phyloP scores from a whole-genome alignment of 2,329 filamentous ascomycete genomes.

The Acrodontium crateriforme region DNA sequence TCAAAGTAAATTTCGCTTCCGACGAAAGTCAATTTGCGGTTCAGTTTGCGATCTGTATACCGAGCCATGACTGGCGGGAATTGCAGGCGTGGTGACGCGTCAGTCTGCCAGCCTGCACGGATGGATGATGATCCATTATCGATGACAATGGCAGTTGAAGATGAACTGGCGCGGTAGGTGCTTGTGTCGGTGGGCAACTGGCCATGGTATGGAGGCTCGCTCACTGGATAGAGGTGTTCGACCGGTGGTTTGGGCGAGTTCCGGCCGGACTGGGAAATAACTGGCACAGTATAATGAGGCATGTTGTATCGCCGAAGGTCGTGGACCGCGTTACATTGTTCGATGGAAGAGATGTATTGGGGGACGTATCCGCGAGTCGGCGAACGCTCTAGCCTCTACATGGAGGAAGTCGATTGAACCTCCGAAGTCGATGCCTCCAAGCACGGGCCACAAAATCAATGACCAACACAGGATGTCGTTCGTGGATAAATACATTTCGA shows the following conservation, averaged over 20 bases:
- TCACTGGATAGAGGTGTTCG: slow-evolving; percentile 36
- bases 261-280: slow-evolving; percentile 14
- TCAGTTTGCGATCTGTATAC: slow-evolving; percentile 86
- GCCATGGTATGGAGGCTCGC: slow-evolving; percentile 48
- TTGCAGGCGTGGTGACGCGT: slow-evolving; percentile 62
- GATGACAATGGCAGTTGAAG: slow-evolving; percentile 71
- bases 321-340: too few relatives aligned
- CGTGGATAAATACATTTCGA: too few relatives aligned
- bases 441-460: too few relatives aligned
- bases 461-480: too few relatives aligned
- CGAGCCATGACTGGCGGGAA: slow-evolving; percentile 86
- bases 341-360: too few relatives aligned
- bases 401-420: too few relatives aligned
- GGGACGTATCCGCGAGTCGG: too few relatives aligned
- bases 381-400: too few relatives aligned
- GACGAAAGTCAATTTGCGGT: slow-evolving; percentile 82
- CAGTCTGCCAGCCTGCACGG: slow-evolving; percentile 93
- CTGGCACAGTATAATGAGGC: slow-evolving; percentile 23
- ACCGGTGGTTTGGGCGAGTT: slow-evolving; percentile 41
- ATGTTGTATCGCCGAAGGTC: too few relatives aligned
- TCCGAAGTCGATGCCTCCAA: too few relatives aligned
- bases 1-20: slow-evolving; percentile 90
- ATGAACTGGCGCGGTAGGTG: slow-evolving; percentile 53
- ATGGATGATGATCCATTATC: slow-evolving; percentile 90
- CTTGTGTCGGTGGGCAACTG: slow-evolving; percentile 46